Percentiles rank a stretch among this genome's conserved stretches.
phyloP scores from a whole-genome alignment of 768 basidiomycete species.

The Rhizopogon vulgaris region DNA sequence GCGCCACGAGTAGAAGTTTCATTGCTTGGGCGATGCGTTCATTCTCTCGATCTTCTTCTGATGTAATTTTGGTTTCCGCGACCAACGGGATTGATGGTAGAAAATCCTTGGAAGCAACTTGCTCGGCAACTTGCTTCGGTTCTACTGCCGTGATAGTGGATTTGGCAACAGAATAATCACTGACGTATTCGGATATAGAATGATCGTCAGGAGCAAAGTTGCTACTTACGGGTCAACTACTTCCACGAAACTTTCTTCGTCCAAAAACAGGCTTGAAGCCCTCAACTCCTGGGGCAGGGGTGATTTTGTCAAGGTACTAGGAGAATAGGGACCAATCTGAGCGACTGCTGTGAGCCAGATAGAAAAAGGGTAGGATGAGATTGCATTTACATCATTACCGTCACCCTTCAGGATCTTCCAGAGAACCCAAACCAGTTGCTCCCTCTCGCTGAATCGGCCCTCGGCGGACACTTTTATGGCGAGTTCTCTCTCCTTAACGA shows the following conservation, averaged over 20 bases:
- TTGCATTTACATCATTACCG: slow-evolving; percentile 59
- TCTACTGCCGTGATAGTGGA: slow-evolving; percentile 5
- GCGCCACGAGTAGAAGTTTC: slow-evolving; percentile 61
- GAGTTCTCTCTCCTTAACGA: slow-evolving; percentile 59
- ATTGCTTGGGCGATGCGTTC: slow-evolving; percentile 58
- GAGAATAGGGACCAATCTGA: slow-evolving; percentile 79
- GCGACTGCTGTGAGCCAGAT: slow-evolving; percentile 4
- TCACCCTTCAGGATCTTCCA: slow-evolving; percentile 85
- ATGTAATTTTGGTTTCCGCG: slow-evolving; percentile 22
- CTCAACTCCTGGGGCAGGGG: slow-evolving; percentile 70
- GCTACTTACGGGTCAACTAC: slow-evolving; percentile 41
- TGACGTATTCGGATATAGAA: slow-evolving; percentile 15
- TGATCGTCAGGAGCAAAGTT: not conserved
- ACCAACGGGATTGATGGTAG: slow-evolving; percentile 1
- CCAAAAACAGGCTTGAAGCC: slow-evolving; percentile 64
- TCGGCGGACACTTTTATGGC: slow-evolving; percentile 46
- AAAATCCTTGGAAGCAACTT: slow-evolving; percentile 1
- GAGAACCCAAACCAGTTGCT: slow-evolving; percentile 80
- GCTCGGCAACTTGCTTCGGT: not conserved
- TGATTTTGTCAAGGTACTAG: slow-evolving; percentile 66
- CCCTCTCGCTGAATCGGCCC: slow-evolving; percentile 51
- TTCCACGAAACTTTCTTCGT: slow-evolving; percentile 49
- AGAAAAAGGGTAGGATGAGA: not conserved
- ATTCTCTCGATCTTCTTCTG: slow-evolving; percentile 51
- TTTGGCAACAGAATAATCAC: slow-evolving; percentile 9